Evolutionary conservation across 352 stramenopile species (phyloP).

Genomic region (Aphanomyces astaci): DNA sequence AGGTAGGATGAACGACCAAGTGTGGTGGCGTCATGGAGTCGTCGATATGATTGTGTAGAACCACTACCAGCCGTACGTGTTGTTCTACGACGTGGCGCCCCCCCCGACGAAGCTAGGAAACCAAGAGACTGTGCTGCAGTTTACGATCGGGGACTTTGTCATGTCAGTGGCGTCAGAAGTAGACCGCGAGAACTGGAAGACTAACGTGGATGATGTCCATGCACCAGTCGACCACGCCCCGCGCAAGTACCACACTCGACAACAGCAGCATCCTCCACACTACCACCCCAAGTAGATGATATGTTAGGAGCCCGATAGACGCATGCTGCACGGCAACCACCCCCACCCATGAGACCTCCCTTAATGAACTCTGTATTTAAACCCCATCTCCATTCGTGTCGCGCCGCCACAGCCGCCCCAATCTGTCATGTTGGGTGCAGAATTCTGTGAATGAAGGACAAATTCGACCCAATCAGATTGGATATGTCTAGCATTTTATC

Average conservation of each 20-base stretch:
- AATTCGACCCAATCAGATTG: not conserved
- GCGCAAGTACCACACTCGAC: not conserved
- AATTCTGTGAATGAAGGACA: not conserved
- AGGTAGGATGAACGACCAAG: conserved; percentile 7
- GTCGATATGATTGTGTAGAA: conserved; percentile 7
- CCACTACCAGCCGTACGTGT: conserved; percentile 18
- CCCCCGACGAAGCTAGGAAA: not conserved
- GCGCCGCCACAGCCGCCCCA: too few species aligned
- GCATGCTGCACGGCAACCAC: not conserved
- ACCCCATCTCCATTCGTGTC: not conserved
- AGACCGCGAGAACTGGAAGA: conserved; percentile 16
- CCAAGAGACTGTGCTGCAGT: too few species aligned
- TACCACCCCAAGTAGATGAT: conserved; percentile 3
- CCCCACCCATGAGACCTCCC: not conserved
- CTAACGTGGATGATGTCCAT: not conserved
- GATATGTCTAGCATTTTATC: not conserved
- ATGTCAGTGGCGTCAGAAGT: conserved; percentile 22
- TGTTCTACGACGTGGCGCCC: conserved; percentile 18
- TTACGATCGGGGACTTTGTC: conserved; percentile 20
- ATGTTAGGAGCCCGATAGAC: conserved; percentile 6
- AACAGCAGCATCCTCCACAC: not conserved
- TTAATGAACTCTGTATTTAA: conserved; percentile 16
- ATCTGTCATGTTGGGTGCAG: not conserved
- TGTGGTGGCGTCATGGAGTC: too few species aligned
- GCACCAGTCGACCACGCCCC: not conserved